Evolutionary conservation across 257 asterid species (phyloP).

Genomic region (Rehmannia glutinosa): DNA sequence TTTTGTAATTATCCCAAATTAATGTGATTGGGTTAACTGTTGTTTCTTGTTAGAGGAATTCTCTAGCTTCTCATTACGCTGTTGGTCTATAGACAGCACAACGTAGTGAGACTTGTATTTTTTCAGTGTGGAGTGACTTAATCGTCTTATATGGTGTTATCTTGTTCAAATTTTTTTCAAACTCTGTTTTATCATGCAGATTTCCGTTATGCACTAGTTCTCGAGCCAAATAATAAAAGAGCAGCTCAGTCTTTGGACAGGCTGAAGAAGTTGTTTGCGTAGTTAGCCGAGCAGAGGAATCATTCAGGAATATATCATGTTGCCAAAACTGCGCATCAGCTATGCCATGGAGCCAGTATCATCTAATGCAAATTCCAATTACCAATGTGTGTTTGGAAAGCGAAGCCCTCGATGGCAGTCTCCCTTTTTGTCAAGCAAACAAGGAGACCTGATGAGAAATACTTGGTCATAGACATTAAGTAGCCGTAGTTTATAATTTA

Average conservation of each 20-base stretch:
- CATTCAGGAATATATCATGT: constrained; percentile 11
- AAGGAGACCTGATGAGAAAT: constrained; percentile 18
- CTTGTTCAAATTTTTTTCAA: neutral
- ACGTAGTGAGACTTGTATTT: neutral
- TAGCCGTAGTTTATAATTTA: constrained; percentile 12
- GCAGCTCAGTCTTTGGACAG: constrained; percentile 75
- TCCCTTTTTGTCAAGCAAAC: constrained; percentile 20
- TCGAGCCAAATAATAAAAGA: constrained; percentile 94
- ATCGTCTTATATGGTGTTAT: neutral
- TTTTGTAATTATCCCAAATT: too few species aligned
- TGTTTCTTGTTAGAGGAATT: neutral
- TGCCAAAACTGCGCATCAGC: too few species aligned
- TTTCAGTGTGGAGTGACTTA: neutral
- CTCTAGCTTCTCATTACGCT: neutral
- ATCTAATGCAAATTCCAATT: neutral
- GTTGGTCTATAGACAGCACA: neutral
- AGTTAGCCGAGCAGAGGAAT: constrained; percentile 21
- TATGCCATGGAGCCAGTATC: neutral
- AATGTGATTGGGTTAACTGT: neutral
- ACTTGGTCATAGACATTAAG: neutral
- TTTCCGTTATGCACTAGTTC: constrained; percentile 78
- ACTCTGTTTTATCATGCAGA: constrained; percentile 40
- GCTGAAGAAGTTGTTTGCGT: constrained; percentile 53
- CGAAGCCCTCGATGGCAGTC: neutral
- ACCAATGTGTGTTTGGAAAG: constrained; percentile 5